Percentiles rank a stretch among this genome's conserved stretches.
phyloP scores from a whole-genome alignment of 2,329 filamentous ascomycete genomes.

The Hymenoscyphus occultus region DNA sequence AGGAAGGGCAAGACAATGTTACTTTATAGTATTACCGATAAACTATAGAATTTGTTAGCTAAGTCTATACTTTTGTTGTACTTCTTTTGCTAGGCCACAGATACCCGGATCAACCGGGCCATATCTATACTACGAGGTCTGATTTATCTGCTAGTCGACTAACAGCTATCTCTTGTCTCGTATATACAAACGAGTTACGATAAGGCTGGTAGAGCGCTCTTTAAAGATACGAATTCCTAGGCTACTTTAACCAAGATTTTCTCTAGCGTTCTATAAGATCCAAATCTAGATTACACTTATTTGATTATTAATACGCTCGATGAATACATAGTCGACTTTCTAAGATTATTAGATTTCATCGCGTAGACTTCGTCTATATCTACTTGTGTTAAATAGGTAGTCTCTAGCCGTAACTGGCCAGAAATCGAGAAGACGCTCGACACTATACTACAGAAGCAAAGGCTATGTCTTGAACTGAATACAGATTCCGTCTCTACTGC shows the following conservation, averaged over 20 bases:
- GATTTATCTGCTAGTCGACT: constrained; percentile 39
- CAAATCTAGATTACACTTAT: too few species aligned
- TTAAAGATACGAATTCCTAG: too few species aligned
- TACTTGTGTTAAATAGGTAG: not conserved
- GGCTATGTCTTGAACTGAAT: constrained; percentile 8
- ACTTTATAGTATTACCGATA: not conserved
- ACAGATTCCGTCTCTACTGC: not conserved
- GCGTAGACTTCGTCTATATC: not conserved
- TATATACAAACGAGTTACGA: constrained; percentile 38
- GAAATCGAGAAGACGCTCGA: not conserved
- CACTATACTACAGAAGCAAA: not conserved
- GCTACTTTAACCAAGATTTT: too few species aligned
- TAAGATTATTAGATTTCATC: constrained; percentile 9
- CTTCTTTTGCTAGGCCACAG: constrained; percentile 45
- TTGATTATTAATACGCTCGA: too few species aligned
- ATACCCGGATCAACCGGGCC: constrained; percentile 39
- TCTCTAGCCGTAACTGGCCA: constrained; percentile 10
- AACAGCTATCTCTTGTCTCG: constrained; percentile 35
- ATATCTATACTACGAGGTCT: constrained; percentile 43
- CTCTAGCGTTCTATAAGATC: too few species aligned
- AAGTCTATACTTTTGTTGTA: constrained; percentile 23
- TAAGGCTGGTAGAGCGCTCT: too few species aligned
- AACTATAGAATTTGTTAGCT: constrained; percentile 18
- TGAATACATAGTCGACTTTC: too few species aligned
- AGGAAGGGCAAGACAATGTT: too few species aligned